phyloP scores from a whole-genome alignment of 345 rosid species.

The Ceriops zippeliana region DNA sequence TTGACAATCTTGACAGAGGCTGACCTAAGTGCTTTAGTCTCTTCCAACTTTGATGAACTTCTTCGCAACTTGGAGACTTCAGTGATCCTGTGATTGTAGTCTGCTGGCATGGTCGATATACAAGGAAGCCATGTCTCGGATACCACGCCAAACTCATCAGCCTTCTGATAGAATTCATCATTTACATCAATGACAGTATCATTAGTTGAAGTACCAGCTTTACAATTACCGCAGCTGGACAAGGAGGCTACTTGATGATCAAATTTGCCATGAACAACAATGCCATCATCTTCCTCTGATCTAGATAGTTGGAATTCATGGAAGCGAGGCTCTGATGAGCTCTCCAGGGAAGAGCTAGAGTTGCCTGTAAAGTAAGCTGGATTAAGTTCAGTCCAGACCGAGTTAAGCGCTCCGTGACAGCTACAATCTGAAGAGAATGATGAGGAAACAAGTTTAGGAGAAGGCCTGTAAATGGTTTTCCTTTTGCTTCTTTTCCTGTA shows the following conservation, averaged over 20 bases:
- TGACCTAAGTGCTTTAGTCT: slow-evolving; percentile 11
- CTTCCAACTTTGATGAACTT: slow-evolving; percentile 3
- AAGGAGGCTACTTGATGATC: slow-evolving; percentile 15
- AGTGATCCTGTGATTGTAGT: neutral
- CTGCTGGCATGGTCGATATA: slow-evolving; percentile 11
- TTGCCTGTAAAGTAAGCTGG: slow-evolving; percentile 24
- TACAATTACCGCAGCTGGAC: slow-evolving; percentile 27
- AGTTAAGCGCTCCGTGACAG: neutral
- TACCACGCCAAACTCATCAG: slow-evolving; percentile 18
- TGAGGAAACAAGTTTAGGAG: slow-evolving; percentile 31
- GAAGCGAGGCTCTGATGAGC: slow-evolving; percentile 26
- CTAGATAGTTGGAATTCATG: slow-evolving; percentile 23
- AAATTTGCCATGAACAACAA: slow-evolving; percentile 11
- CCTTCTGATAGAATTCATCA: slow-evolving; percentile 14
- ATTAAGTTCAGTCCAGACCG: slow-evolving; percentile 1
- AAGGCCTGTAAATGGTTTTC: slow-evolving; percentile 30
- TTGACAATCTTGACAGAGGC: slow-evolving; percentile 27
- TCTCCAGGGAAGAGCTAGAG: slow-evolving; percentile 31
- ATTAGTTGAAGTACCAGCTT: slow-evolving; percentile 29
- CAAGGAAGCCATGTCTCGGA: slow-evolving; percentile 26
- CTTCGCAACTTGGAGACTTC: slow-evolving; percentile 7
- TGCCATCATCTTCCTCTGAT: slow-evolving; percentile 28
- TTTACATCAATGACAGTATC: slow-evolving; percentile 47
- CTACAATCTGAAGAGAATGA: slow-evolving; percentile 10
- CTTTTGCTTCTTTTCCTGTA: slow-evolving; percentile 15